These are phyloP conservation scores for Fusarium tanahbumbuense DNA, from an alignment of 2,329 filamentous ascomycete species.

Conservation along the genomic window DNA sequence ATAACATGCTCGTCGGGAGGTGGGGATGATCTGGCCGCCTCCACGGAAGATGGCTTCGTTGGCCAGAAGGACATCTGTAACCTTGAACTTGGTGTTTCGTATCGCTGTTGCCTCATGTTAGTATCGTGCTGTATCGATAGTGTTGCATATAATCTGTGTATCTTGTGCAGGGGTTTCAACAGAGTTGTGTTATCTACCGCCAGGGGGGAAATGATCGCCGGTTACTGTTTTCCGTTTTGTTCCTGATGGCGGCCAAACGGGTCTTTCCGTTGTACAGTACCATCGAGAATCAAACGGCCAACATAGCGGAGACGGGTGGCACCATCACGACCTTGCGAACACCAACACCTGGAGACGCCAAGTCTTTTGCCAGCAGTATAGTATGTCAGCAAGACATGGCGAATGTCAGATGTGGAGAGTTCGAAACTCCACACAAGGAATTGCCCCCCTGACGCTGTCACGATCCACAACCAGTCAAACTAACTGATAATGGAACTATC, in stretches of 20 bases:
- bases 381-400: slow-evolving; percentile 33
- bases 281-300: slow-evolving; percentile 19
- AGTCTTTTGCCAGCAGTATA: slow-evolving; percentile 25
- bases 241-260: slow-evolving; percentile 35
- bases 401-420: slow-evolving; percentile 35
- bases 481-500: slow-evolving; percentile 18
- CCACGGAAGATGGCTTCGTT: slow-evolving; percentile 93
- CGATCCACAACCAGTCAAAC: slow-evolving; percentile 37
- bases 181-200: slow-evolving; percentile 29
- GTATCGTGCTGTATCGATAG: slow-evolving; percentile 21
- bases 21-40: slow-evolving; percentile 97
- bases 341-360: slow-evolving; percentile 26
- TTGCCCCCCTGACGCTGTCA: slow-evolving; percentile 28
- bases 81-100: slow-evolving; percentile 96
- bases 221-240: slow-evolving; percentile 20
- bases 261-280: slow-evolving; percentile 23
- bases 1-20: slow-evolving; percentile 91
- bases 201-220: slow-evolving; percentile 38
- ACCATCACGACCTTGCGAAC: slow-evolving; percentile 35
- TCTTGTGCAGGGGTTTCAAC: slow-evolving; percentile 15
- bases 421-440: slow-evolving; percentile 41
- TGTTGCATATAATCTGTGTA: not conserved
- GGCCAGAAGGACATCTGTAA: slow-evolving; percentile 90
- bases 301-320: slow-evolving; percentile 31
- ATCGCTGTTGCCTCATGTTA: slow-evolving; percentile 71